Evolutionary conservation across 495 filamentous ascomycete species (phyloP), one percentile per base, ranked within the genome.

Genomic region (Hypoxylon cercidicola): DNA sequence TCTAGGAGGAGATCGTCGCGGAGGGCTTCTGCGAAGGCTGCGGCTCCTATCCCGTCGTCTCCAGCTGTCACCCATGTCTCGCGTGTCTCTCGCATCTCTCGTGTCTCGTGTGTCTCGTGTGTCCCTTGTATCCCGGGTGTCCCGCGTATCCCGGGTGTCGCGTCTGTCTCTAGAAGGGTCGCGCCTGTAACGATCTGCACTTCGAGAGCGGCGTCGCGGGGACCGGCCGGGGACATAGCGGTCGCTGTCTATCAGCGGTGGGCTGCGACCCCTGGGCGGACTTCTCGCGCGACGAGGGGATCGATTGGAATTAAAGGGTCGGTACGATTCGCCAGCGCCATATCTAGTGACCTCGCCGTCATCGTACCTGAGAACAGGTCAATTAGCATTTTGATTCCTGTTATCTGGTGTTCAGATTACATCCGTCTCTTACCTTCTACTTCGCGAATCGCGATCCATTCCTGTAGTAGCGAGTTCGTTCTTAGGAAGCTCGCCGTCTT

Each of bases 261-360:
- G 70, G 41, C 74, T 72, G 34, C 73, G 69, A 44, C 66, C 78
- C 57, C 78, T 73, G 1, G 72, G 39, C 0, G 80, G 79, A 61
- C 78, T 82, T 55, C 78, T 73, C 35, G 72, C 72, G 30, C 76
- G 73, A 30, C 76, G 78, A 11, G 81, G 79, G 20, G 78, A 78
- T 21, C 80, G 78, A 55, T 79, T 77, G 5, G 81, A 75, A 58
- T 79, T 81, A 50, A 75, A 78, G 4, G 84, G 84, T 32, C 83
- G 70, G 62, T 85, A 86, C 15, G 80, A 83, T 72, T 86, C 84
- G 0, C 84, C 84, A n/a, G 78, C 81, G 23, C 84, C 84, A 65
- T 84, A 82, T 58, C 78, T 77, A 39, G 81, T 77, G 16, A 85
- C 82, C 68, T 85, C 82, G 4, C 84, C 84, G 43, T 85, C 82